Evolutionary conservation across 805 yeast genomes (phyloP).

Genomic region (Yamadazyma paraphyllophila): DNA sequence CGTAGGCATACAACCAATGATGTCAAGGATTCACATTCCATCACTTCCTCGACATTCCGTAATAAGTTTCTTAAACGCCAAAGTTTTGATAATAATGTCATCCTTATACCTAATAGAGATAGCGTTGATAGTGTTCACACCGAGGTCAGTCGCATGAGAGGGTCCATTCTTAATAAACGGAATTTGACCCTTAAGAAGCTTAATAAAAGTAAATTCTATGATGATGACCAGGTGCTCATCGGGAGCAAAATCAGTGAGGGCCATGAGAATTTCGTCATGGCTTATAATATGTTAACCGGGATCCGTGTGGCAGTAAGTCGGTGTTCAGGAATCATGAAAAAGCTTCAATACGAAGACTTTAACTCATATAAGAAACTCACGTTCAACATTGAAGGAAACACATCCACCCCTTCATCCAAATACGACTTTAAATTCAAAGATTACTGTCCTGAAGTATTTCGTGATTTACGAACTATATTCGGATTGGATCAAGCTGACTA

Average conservation of each 20-base stretch:
- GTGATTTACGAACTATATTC: slow-evolving; percentile 76
- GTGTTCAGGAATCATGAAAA: slow-evolving; percentile 80
- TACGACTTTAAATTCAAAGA: slow-evolving; percentile 97
- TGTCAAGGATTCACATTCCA: background rate
- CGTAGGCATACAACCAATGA: slow-evolving; percentile 17
- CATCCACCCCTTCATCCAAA: slow-evolving; percentile 87
- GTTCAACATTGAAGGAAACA: slow-evolving; percentile 84
- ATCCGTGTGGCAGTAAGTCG: slow-evolving; percentile 93
- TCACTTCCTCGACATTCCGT: slow-evolving; percentile 1
- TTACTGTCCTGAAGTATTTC: slow-evolving; percentile 89
- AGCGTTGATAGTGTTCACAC: slow-evolving; percentile 25
- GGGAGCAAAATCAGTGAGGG: slow-evolving; percentile 89
- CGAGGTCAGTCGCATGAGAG: slow-evolving; percentile 53
- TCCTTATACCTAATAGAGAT: background rate
- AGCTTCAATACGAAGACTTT: slow-evolving; percentile 71
- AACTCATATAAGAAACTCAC: slow-evolving; percentile 71
- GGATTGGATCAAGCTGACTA: slow-evolving; percentile 96
- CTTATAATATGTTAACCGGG: slow-evolving; percentile 96
- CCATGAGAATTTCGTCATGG: slow-evolving; percentile 88
- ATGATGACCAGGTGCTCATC: slow-evolving; percentile 60
- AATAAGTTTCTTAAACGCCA: slow-evolving; percentile 2
- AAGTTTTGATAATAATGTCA: slow-evolving; percentile 4
- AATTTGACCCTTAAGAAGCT: slow-evolving; percentile 23
- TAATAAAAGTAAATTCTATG: slow-evolving; percentile 38
- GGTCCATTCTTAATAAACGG: slow-evolving; percentile 45